These are phyloP conservation scores for Claviceps sp. DNA, from an alignment of 2,329 filamentous ascomycete species.

Conservation along the genomic window DNA sequence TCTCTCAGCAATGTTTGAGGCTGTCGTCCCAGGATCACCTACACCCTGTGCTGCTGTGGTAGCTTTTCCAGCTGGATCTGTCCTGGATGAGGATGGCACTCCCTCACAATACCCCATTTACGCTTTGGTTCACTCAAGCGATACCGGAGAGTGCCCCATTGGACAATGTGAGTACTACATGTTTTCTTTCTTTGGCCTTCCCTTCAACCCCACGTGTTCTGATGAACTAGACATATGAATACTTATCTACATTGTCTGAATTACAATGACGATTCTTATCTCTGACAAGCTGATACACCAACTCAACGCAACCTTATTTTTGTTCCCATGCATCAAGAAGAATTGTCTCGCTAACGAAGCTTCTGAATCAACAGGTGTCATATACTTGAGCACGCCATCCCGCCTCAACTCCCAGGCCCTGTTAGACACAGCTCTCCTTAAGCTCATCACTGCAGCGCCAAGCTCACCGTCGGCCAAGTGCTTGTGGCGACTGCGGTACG, in stretches of 20 bases:
- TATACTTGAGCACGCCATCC: conserved; percentile 25
- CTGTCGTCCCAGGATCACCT: conserved; percentile 60
- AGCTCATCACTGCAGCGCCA: conserved; percentile 24
- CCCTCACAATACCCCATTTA: conserved; percentile 36
- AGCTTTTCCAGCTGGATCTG: conserved; percentile 44
- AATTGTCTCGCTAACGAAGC: conserved; percentile 18
- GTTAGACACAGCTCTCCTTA: conserved; percentile 27
- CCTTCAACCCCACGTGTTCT: conserved; percentile 38
- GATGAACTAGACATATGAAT: conserved; percentile 73
- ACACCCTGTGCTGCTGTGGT: conserved; percentile 61
- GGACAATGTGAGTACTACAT: conserved; percentile 68
- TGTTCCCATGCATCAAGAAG: neutral
- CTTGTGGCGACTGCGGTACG: conserved; percentile 42
- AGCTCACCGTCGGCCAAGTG: conserved; percentile 17
- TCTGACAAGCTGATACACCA: conserved; percentile 77
- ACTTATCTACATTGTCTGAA: conserved; percentile 99
- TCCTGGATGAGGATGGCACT: conserved; percentile 21
- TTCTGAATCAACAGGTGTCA: conserved; percentile 13
- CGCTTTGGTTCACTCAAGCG: conserved; percentile 65
- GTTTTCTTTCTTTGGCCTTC: neutral
- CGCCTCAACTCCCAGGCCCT: conserved; percentile 20
- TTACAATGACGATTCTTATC: conserved; percentile 67
- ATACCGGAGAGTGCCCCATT: conserved; percentile 79
- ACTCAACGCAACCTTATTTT: conserved; percentile 6
- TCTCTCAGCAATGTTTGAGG: conserved; percentile 54